Percentiles rank a stretch among this genome's conserved stretches.
These are phyloP conservation scores for Phytophthora ohioensis DNA, from an alignment of 352 stramenopile species.

Conservation along the genomic window DNA sequence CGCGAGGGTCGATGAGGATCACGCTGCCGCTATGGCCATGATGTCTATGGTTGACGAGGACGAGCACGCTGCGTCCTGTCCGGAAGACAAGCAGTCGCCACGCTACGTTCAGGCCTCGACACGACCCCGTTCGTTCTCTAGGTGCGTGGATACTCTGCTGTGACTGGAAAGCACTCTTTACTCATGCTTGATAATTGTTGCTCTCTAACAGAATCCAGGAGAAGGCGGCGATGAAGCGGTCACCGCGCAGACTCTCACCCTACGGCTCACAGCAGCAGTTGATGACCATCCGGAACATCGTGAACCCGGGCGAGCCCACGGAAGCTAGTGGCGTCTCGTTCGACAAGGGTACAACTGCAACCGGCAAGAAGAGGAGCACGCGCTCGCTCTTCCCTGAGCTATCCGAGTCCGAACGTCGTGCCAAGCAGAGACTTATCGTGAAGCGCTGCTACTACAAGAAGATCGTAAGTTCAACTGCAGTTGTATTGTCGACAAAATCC, in stretches of 20 bases:
- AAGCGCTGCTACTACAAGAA: constrained; percentile 86
- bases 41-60: constrained; percentile 40
- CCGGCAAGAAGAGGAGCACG: constrained; percentile 60
- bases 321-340: constrained; percentile 27
- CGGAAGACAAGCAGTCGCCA: constrained; percentile 41
- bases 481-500: constrained; percentile 33
- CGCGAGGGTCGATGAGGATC: constrained; percentile 6
- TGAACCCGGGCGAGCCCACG: constrained; percentile 32
- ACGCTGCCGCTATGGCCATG: constrained; percentile 24
- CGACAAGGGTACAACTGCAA: constrained; percentile 12
- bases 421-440: constrained; percentile 77
- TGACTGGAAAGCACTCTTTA: neutral
- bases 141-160: constrained; percentile 6
- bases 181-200: constrained; percentile 6
- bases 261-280: constrained; percentile 28
- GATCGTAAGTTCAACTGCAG: constrained; percentile 59
- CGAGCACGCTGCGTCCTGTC: constrained; percentile 41
- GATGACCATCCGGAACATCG: constrained; percentile 40
- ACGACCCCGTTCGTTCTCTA: constrained; percentile 29
- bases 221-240: constrained; percentile 43
- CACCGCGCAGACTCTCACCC: constrained; percentile 30
- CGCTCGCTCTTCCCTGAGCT: constrained; percentile 50
- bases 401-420: constrained; percentile 64
- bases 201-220: constrained; percentile 30
- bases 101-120: constrained; percentile 18